phyloP scores from a whole-genome alignment of 108 stramenopile species.

The Cyclotella kingstonii region DNA sequence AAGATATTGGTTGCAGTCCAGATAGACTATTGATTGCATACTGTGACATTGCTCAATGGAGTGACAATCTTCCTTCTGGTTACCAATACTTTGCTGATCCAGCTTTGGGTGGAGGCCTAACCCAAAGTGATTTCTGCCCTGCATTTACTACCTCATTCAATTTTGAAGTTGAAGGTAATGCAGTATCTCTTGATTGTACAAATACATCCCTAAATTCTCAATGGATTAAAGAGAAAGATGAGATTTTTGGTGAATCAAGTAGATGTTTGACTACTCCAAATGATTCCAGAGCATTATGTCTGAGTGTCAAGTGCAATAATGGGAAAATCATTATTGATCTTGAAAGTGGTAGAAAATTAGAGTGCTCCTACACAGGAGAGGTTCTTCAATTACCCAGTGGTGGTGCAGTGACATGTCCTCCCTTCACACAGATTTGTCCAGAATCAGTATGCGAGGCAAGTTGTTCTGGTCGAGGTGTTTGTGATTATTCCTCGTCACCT shows the following conservation, averaged over 20 bases:
- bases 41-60: constrained; percentile 37
- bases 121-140: constrained; percentile 44
- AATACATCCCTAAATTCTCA: constrained; percentile 6
- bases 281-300: constrained; percentile 31
- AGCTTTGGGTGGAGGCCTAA: constrained; percentile 34
- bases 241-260: constrained; percentile 24
- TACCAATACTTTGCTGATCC: constrained; percentile 39
- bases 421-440: constrained; percentile 35
- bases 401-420: constrained; percentile 31
- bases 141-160: constrained; percentile 28
- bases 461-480: constrained; percentile 41
- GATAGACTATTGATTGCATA: constrained; percentile 34
- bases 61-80: constrained; percentile 31
- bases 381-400: constrained; percentile 32
- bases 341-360: constrained; percentile 9
- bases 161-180: constrained; percentile 26
- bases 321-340: constrained; percentile 22
- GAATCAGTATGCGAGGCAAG: constrained; percentile 37
- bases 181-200: constrained; percentile 26
- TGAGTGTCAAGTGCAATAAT: constrained; percentile 23
- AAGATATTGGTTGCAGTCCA: constrained; percentile 31
- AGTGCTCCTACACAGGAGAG: constrained; percentile 32
- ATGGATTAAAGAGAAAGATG: constrained; percentile 24
- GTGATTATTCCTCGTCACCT: constrained; percentile 37
- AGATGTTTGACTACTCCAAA: constrained; percentile 30